phyloP scores from a whole-genome alignment of 495 filamentous ascomycete species.

The Cetradonia linearis region DNA sequence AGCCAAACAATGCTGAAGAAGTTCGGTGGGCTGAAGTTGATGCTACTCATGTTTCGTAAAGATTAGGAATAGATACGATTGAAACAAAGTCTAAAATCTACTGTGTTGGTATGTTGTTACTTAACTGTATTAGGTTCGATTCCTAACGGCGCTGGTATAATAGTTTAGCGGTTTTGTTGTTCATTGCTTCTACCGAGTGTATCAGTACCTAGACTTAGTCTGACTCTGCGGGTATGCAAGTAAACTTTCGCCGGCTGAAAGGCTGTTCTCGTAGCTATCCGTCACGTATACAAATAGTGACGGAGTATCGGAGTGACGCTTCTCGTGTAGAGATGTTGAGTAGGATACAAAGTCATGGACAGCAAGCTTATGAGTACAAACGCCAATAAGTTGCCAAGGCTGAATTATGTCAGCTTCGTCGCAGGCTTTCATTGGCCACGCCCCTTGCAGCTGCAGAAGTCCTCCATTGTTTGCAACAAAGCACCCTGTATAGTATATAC shows the following conservation, averaged over 20 bases:
- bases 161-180: too few relatives aligned
- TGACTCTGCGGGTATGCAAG: not conserved
- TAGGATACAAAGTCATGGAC: not conserved
- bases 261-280: not conserved
- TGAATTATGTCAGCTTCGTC: not conserved
- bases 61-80: too few relatives aligned
- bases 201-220: not conserved
- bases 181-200: too few relatives aligned
- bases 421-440: not conserved
- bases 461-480: not conserved
- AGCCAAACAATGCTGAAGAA: too few relatives aligned
- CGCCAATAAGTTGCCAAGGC: not conserved
- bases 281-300: not conserved
- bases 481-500: not conserved
- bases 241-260: not conserved
- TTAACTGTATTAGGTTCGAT: too few relatives aligned
- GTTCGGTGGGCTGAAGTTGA: too few relatives aligned
- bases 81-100: too few relatives aligned
- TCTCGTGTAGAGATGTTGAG: not conserved
- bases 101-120: too few relatives aligned
- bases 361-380: not conserved
- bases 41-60: too few relatives aligned
- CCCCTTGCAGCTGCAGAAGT: constrained; percentile 2
- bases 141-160: too few relatives aligned
- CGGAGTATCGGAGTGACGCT: not conserved